phyloP scores from a whole-genome alignment of 208 protist species.

The Crithidia sp. region DNA sequence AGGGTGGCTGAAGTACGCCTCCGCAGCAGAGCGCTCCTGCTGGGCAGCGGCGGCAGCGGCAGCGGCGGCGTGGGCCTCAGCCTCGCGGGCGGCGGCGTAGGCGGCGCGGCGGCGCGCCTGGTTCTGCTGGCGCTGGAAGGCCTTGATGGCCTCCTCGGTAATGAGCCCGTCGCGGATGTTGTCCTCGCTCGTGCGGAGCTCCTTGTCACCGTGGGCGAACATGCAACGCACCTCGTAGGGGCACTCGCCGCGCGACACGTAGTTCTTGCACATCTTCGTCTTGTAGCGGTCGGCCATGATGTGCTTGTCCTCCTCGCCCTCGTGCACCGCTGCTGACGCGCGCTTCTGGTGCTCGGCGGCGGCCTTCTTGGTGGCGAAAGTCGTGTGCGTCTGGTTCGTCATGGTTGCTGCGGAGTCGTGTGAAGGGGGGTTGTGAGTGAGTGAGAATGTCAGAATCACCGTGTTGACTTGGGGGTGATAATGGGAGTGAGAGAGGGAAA shows the following conservation, averaged over 20 bases:
- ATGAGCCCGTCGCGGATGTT: conserved; percentile 74
- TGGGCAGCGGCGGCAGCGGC: neutral
- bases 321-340: neutral
- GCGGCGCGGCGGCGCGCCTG: conserved; percentile 24
- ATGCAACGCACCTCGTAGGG: conserved; percentile 75
- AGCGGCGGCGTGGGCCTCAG: conserved; percentile 4
- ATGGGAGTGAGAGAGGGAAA: neutral
- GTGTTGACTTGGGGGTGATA: too few species aligned
- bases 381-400: conserved; percentile 19
- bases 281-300: conserved; percentile 46
- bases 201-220: conserved; percentile 78
- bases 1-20: neutral
- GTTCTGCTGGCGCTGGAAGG: conserved; percentile 47
- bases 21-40: conserved; percentile 13
- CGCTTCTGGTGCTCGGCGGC: conserved; percentile 24
- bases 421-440: neutral
- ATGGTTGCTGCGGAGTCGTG: neutral
- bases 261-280: conserved; percentile 82
- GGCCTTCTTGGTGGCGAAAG: conserved; percentile 14
- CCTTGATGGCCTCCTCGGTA: conserved; percentile 68
- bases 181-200: conserved; percentile 66
- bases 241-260: conserved; percentile 49
- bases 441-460: neutral
- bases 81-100: conserved; percentile 12
- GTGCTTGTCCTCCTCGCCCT: conserved; percentile 25